Percentiles rank a stretch among this genome's conserved stretches.
Conservation (phyloP, 169 alveolate genomes). For the Cystoisospora suis region DNA sequence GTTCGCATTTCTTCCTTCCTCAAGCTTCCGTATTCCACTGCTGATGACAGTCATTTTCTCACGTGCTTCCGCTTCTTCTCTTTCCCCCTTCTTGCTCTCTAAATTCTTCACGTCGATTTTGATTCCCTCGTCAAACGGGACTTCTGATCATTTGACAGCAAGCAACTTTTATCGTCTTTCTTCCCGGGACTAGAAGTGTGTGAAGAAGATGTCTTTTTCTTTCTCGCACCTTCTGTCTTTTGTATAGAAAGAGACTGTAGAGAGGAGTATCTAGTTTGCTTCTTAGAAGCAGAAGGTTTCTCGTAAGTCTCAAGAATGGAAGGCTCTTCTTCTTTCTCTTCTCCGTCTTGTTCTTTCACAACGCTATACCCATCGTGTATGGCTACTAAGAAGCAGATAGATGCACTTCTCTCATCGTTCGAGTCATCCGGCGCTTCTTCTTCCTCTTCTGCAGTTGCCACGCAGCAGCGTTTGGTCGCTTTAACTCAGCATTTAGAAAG, state of each 20-base stretch:
- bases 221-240: no score
- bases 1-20: not conserved
- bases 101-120: not conserved
- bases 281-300: no score
- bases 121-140: not conserved
- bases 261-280: no score
- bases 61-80: not conserved
- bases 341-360: not conserved
- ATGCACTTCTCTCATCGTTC: not conserved
- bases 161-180: no score
- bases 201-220: no score
- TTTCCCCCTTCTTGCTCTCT: not conserved
- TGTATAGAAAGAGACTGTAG: no score
- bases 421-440: not conserved
- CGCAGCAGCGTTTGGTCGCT: slow-evolving; percentile 24
- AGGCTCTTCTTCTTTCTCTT: not conserved
- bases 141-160: no score
- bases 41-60: not conserved
- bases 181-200: no score
- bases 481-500: not conserved
- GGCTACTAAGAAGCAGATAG: not conserved
- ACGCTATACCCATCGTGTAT: not conserved
- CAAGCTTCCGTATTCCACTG: not conserved
- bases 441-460: not conserved
- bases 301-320: no score